Evolutionary conservation across 2,329 filamentous ascomycete genomes (phyloP).

Genomic region (Aureobasidium namibiae): DNA sequence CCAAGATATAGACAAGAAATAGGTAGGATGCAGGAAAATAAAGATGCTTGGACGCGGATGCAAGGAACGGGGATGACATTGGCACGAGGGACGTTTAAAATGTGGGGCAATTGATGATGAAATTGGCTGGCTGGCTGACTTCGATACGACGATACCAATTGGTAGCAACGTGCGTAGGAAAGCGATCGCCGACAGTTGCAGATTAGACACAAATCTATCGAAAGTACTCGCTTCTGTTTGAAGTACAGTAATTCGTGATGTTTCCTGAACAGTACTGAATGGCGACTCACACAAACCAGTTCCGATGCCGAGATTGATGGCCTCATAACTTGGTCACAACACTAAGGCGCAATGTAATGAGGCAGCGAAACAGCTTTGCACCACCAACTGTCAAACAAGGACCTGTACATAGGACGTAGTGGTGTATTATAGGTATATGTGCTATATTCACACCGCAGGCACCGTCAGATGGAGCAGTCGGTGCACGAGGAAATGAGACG

Average conservation of each 20-base stretch:
- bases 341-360: not conserved
- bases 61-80: constrained; percentile 4
- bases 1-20: constrained; percentile 3
- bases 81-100: not conserved
- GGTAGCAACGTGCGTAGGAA: not conserved
- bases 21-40: not conserved
- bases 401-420: not conserved
- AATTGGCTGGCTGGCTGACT: not conserved
- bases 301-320: no score
- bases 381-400: not conserved
- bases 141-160: not conserved
- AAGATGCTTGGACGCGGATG: not conserved
- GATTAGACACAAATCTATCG: not conserved
- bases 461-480: not conserved
- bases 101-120: constrained; percentile 1
- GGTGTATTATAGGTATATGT: constrained; percentile 11
- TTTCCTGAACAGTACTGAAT: no score
- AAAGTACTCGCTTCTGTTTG: not conserved
- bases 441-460: constrained; percentile 9
- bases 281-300: no score
- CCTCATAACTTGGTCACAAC: no score
- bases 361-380: not conserved
- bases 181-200: not conserved
- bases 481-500: not conserved
- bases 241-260: no score